A percentile compares a stretch with the other conserved stretches of the same genome.
Evolutionary conservation across 163 green algal genomes (phyloP).

Genomic region (Scenedesmus sp.): DNA sequence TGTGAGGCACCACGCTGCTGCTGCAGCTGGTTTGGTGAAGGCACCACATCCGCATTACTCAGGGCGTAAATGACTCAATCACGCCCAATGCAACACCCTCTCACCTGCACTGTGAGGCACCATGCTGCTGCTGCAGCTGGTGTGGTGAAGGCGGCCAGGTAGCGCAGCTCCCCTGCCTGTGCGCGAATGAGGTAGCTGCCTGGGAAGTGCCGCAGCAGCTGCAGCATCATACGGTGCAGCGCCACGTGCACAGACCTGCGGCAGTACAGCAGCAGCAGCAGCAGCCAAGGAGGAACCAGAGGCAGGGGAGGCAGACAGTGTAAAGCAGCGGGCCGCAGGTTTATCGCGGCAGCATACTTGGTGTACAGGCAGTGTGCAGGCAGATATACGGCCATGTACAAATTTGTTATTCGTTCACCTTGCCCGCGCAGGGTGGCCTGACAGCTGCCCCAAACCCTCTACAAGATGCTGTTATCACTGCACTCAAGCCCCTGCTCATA

Average conservation of each 20-base stretch:
- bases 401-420: too few relatives aligned
- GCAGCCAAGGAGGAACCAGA: background rate
- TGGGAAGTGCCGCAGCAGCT: constrained; percentile 9
- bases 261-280: background rate
- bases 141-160: constrained; percentile 16
- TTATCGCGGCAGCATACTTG: background rate
- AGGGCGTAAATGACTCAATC: background rate
- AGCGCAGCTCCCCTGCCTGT: constrained; percentile 37
- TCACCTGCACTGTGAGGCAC: constrained; percentile 32
- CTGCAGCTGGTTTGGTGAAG: constrained; percentile 1
- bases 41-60: background rate
- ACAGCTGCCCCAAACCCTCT: too few relatives aligned
- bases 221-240: constrained; percentile 31
- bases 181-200: constrained; percentile 27
- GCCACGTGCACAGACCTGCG: constrained; percentile 5
- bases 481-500: too few relatives aligned
- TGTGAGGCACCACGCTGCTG: background rate
- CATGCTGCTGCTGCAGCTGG: constrained; percentile 24
- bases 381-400: too few relatives aligned
- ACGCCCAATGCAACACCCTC: background rate
- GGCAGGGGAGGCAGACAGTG: too few relatives aligned
- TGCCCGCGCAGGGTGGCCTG: too few relatives aligned
- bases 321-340: background rate
- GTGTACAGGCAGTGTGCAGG: too few relatives aligned
- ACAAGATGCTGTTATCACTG: too few relatives aligned